Conservation (phyloP, 352 stramenopile genomes). For the Phytopythium sindhum region DNA sequence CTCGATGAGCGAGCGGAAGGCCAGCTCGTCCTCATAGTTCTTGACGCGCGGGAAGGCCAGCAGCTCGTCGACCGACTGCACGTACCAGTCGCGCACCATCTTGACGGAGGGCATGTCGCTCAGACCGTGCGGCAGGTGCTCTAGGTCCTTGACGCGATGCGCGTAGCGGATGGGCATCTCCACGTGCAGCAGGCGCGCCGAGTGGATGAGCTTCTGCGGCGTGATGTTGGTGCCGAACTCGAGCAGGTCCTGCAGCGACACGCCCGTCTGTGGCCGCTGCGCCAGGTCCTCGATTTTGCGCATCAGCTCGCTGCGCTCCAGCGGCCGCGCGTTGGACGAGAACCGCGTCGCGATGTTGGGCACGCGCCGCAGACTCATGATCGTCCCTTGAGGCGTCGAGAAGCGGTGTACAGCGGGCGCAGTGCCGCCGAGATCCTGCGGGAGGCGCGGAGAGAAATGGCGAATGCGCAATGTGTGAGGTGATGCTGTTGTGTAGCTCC, state of each 20-base stretch:
- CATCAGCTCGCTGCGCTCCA: constrained; percentile 42
- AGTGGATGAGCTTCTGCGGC: constrained; percentile 85
- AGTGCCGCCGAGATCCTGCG: no score
- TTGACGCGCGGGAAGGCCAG: constrained; percentile 80
- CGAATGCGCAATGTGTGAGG: constrained; percentile 1
- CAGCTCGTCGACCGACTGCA: constrained; percentile 95
- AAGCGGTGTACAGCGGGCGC: neutral
- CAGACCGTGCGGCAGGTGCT: constrained; percentile 93
- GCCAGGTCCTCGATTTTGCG: constrained; percentile 70
- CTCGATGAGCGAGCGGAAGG: constrained; percentile 94
- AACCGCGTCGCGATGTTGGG: constrained; percentile 8
- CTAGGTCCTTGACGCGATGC: constrained; percentile 94
- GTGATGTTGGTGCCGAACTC: constrained; percentile 84
- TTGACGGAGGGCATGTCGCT: constrained; percentile 93
- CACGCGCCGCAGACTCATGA: neutral
- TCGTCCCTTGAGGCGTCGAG: neutral
- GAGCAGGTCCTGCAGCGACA: constrained; percentile 87
- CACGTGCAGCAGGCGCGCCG: constrained; percentile 95
- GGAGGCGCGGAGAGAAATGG: neutral
- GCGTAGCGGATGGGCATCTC: constrained; percentile 98
- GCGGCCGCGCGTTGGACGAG: constrained; percentile 2
- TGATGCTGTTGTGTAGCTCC: neutral
- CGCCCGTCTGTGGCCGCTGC: constrained; percentile 72
- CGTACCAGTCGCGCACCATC: constrained; percentile 97
- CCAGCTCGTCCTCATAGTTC: constrained; percentile 84